Evolutionary conservation across 192 early-diverging fungal genomes (phyloP).

Genomic region (Rhizoclosmatium globosum): DNA sequence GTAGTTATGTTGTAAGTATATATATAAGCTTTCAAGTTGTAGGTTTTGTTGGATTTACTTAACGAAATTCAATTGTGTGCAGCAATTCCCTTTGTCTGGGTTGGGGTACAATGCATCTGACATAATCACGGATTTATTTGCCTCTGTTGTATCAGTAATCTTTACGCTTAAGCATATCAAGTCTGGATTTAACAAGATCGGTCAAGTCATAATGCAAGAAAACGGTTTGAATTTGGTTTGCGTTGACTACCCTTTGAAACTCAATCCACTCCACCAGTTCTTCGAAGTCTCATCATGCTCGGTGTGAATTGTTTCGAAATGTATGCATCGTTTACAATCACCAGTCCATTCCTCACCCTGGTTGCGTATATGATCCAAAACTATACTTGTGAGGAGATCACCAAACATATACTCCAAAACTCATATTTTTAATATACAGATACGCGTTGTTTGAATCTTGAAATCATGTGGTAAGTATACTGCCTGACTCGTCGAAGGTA

Average conservation of each 20-base stretch:
- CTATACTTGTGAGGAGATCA: not conserved
- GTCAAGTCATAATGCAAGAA: not conserved
- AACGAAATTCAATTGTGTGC: not conserved
- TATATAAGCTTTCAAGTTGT: too few species aligned
- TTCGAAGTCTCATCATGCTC: not conserved
- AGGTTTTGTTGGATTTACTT: too few species aligned
- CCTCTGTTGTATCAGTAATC: not conserved
- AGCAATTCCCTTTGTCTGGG: not conserved
- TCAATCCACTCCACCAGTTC: not conserved
- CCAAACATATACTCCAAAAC: too few species aligned
- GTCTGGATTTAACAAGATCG: not conserved
- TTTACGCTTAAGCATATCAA: not conserved
- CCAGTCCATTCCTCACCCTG: not conserved
- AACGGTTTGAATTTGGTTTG: not conserved
- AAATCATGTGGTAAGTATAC: too few species aligned
- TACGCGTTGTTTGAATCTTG: too few species aligned
- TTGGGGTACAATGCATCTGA: not conserved
- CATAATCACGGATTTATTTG: not conserved
- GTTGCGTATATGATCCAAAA: conserved; percentile 9
- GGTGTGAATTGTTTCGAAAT: not conserved
- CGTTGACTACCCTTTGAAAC: not conserved
- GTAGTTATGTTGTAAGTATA: too few species aligned
- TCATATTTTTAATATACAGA: too few species aligned
- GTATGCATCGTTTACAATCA: not conserved
- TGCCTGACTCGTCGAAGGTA: too few species aligned